phyloP scores from a whole-genome alignment of 805 yeast genomes.

The Limtongia smithiae region DNA sequence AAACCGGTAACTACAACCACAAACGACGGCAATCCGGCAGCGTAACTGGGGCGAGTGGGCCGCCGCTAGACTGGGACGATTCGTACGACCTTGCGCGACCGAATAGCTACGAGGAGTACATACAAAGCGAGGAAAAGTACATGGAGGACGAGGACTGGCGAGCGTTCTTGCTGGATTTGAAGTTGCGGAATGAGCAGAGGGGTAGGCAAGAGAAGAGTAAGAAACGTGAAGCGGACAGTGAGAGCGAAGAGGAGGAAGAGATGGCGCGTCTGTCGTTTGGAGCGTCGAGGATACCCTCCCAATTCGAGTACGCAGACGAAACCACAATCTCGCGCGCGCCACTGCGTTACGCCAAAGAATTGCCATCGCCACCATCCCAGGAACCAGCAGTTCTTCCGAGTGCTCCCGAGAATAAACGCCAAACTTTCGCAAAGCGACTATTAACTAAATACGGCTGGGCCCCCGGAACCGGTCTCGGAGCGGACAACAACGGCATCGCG shows the following conservation, averaged over 20 bases:
- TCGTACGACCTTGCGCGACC: slow-evolving; percentile 24
- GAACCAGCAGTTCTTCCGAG: slow-evolving; percentile 2
- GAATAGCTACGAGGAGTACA: slow-evolving; percentile 26
- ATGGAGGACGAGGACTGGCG: slow-evolving; percentile 30
- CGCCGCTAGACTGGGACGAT: slow-evolving; percentile 30
- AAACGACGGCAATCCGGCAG: no score
- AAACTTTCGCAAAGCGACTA: slow-evolving; percentile 26
- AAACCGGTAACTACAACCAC: no score
- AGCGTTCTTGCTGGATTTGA: slow-evolving; percentile 19
- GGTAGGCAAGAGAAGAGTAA: not conserved
- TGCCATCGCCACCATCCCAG: not conserved
- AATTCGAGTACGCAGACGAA: not conserved
- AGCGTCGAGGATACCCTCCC: no score
- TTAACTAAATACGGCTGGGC: slow-evolving; percentile 29
- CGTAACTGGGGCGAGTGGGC: no score
- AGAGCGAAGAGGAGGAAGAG: not conserved
- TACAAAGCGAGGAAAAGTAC: slow-evolving; percentile 25
- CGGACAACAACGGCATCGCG: slow-evolving; percentile 19
- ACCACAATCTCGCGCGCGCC: slow-evolving; percentile 10
- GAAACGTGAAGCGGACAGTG: not conserved
- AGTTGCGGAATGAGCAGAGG: not conserved
- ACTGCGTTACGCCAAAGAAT: not conserved
- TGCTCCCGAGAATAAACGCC: slow-evolving; percentile 14
- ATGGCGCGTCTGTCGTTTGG: no score
- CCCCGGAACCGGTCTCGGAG: slow-evolving; percentile 29